phyloP scores from a whole-genome alignment of 768 basidiomycete species.

The Lactarius tabidus region DNA sequence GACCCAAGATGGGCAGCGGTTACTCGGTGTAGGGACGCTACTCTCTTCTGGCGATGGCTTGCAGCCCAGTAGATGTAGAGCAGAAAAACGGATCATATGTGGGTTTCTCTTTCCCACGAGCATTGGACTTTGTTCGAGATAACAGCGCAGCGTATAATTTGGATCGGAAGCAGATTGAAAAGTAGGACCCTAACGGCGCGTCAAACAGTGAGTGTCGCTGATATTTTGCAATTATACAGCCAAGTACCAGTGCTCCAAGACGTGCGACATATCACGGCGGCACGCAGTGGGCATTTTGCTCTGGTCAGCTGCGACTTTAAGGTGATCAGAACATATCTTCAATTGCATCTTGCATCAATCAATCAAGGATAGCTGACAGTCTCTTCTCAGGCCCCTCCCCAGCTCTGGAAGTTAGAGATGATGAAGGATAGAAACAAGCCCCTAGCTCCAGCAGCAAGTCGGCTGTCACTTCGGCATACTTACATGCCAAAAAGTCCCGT shows the following conservation, averaged over 20 bases:
- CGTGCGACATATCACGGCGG: constrained; percentile 65
- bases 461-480: constrained; percentile 54
- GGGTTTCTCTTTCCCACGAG: constrained; percentile 24
- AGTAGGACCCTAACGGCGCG: constrained; percentile 38
- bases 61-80: constrained; percentile 63
- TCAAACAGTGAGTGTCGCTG: background rate
- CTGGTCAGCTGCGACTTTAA: constrained; percentile 73
- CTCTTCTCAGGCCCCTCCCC: constrained; percentile 57
- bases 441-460: constrained; percentile 29
- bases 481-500: too few species aligned
- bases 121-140: background rate
- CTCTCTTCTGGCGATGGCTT: constrained; percentile 58
- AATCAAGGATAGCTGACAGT: background rate
- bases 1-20: constrained; percentile 58
- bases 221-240: constrained; percentile 35
- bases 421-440: constrained; percentile 49
- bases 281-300: constrained; percentile 55
- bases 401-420: constrained; percentile 68
- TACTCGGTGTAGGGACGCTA: constrained; percentile 66
- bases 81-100: constrained; percentile 75
- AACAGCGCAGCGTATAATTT: constrained; percentile 58
- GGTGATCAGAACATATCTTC: too few species aligned
- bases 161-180: constrained; percentile 60
- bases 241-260: constrained; percentile 71
- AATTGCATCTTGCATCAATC: too few species aligned